Conservation (phyloP, 495 filamentous ascomycete species). For the Annulohypoxylon bovei region DNA sequence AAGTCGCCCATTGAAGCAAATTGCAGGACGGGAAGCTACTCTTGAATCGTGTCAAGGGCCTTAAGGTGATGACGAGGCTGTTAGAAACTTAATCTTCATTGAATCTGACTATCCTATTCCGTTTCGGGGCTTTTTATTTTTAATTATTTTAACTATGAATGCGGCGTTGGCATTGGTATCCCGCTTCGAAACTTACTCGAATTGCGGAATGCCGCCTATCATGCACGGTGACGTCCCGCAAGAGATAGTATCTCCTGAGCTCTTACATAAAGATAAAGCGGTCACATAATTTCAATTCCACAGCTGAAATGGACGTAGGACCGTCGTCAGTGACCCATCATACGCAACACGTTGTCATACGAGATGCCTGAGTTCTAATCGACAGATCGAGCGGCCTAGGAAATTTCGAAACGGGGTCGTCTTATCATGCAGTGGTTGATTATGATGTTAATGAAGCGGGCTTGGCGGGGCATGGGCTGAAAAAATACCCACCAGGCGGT, state of each 20-base stretch:
- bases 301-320: not conserved
- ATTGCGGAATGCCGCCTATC: slow-evolving; percentile 22
- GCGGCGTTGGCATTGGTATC: not conserved
- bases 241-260: not conserved
- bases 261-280: not conserved
- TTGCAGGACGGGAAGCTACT: slow-evolving; percentile 11
- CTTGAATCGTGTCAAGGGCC: not conserved
- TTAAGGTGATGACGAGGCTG: not conserved
- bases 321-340: slow-evolving; percentile 23
- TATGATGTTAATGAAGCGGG: not conserved
- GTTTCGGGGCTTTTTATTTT: not conserved
- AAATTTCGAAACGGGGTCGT: slow-evolving; percentile 6
- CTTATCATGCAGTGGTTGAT: slow-evolving; percentile 19
- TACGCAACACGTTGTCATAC: slow-evolving; percentile 12
- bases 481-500: not conserved
- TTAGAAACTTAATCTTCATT: slow-evolving; percentile 17
- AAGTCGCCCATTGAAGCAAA: not conserved
- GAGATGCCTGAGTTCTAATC: not conserved
- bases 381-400: not conserved
- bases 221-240: slow-evolving; percentile 35
- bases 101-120: slow-evolving; percentile 25
- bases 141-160: not conserved
- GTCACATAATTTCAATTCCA: slow-evolving; percentile 6
- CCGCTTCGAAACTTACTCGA: not conserved
- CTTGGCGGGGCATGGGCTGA: slow-evolving; percentile 14